Percentiles rank a stretch among this genome's conserved stretches.
Conservation (phyloP, 1,284 basidiomycete genomes). For the Irpex sp. region DNA sequence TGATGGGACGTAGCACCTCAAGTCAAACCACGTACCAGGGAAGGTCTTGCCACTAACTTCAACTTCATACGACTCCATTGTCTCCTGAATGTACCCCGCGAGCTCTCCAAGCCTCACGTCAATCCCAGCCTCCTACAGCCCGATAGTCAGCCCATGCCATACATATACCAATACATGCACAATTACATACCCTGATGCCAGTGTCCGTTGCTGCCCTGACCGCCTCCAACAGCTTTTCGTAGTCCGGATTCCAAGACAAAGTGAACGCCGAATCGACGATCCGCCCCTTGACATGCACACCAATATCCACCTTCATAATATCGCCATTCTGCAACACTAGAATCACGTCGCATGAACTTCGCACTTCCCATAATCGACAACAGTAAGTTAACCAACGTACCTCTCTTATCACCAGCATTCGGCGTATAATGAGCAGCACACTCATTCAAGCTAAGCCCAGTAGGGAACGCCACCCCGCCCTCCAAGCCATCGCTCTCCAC, state of each 20-base stretch:
- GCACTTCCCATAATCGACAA: too few relatives aligned
- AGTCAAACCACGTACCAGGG: conserved; percentile 54
- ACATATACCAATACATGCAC: neutral
- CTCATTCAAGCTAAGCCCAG: conserved; percentile 90
- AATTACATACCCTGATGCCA: conserved; percentile 63
- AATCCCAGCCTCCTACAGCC: conserved; percentile 85
- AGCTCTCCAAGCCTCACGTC: conserved; percentile 93
- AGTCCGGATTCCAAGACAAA: conserved; percentile 83
- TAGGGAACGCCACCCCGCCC: conserved; percentile 92
- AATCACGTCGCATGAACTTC: conserved; percentile 3
- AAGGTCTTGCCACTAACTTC: conserved; percentile 82
- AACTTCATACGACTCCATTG: conserved; percentile 99
- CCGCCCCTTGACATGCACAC: conserved; percentile 92
- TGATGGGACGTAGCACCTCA: neutral
- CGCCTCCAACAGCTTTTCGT: conserved; percentile 85
- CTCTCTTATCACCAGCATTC: conserved; percentile 87
- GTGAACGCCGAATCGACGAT: conserved; percentile 98
- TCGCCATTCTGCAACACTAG: conserved; percentile 79
- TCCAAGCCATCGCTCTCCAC: conserved; percentile 90
- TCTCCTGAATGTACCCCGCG: conserved; percentile 91
- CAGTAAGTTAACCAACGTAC: conserved; percentile 38
- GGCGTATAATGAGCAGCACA: conserved; percentile 97
- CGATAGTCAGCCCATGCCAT: too few relatives aligned
- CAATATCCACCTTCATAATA: conserved; percentile 96
- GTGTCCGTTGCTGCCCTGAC: conserved; percentile 93